These are phyloP conservation scores for Escallonia herrerae DNA, from an alignment of 129 eudicot genomes.

Conservation along the genomic window DNA sequence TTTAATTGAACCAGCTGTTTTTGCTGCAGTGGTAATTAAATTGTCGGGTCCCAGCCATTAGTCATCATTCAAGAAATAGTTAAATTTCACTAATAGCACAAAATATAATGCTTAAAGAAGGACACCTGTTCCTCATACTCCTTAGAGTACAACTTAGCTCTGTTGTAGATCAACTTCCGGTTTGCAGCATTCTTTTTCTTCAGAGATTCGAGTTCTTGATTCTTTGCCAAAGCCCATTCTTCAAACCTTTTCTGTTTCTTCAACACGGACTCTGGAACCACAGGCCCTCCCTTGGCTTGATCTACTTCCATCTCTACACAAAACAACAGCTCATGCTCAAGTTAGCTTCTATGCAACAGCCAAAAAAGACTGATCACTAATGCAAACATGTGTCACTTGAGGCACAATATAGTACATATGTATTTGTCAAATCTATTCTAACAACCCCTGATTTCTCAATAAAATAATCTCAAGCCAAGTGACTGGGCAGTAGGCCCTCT, in stretches of 20 bases:
- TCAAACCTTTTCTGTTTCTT: slow-evolving; percentile 74
- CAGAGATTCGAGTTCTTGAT: slow-evolving; percentile 33
- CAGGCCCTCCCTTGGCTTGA: slow-evolving; percentile 18
- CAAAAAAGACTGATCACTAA: no score
- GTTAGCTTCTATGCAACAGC: no score
- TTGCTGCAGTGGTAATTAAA: slow-evolving; percentile 23
- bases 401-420: no score
- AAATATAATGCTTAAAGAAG: not conserved
- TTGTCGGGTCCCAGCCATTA: no score
- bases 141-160: slow-evolving; percentile 46
- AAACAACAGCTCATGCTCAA: not conserved
- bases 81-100: no score
- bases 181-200: slow-evolving; percentile 53
- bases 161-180: slow-evolving; percentile 45
- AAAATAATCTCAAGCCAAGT: no score
- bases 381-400: no score
- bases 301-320: slow-evolving; percentile 46
- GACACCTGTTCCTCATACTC: slow-evolving; percentile 61
- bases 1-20: slow-evolving; percentile 51
- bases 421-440: no score
- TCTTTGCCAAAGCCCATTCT: slow-evolving; percentile 62
- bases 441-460: no score
- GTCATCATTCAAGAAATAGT: no score
- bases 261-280: slow-evolving; percentile 63
- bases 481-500: no score